These are phyloP conservation scores for Ambrosiella beaveri DNA, from an alignment of 2,329 filamentous ascomycete genomes.

Conservation along the genomic window DNA sequence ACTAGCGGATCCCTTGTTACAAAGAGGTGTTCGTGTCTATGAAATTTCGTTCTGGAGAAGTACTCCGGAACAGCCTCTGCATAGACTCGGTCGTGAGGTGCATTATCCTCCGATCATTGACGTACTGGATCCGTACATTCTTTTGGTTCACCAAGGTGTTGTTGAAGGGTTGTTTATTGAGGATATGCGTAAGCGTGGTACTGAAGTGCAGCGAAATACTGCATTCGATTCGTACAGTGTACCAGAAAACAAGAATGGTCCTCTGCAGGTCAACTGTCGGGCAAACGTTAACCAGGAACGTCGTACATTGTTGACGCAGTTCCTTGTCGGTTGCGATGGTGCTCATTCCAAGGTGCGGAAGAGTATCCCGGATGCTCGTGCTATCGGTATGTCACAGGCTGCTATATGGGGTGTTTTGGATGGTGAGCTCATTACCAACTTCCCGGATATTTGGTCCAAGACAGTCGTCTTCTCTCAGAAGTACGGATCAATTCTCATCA, in stretches of 20 bases:
- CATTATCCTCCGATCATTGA: constrained; percentile 50
- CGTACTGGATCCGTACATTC: constrained; percentile 38
- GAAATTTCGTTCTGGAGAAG: constrained; percentile 59
- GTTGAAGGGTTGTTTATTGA: constrained; percentile 54
- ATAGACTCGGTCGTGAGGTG: constrained; percentile 44
- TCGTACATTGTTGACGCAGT: constrained; percentile 37
- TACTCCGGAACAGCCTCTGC: constrained; percentile 32
- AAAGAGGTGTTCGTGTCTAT: constrained; percentile 51
- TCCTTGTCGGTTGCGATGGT: constrained; percentile 56
- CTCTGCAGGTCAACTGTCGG: constrained; percentile 33
- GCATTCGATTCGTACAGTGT: constrained; percentile 42
- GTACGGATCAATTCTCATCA: constrained; percentile 53
- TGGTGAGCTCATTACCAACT: constrained; percentile 52
- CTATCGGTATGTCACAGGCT: constrained; percentile 36
- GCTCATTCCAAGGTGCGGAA: constrained; percentile 54
- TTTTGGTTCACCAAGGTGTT: constrained; percentile 56
- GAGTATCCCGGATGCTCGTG: constrained; percentile 39
- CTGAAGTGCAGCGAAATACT: constrained; percentile 45
- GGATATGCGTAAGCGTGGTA: constrained; percentile 47
- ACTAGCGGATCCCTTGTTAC: constrained; percentile 49
- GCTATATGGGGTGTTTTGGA: constrained; percentile 55
- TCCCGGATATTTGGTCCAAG: constrained; percentile 61
- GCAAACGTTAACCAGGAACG: constrained; percentile 34
- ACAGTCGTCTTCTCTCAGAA: constrained; percentile 50
- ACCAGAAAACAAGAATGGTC: constrained; percentile 26